phyloP scores from a whole-genome alignment of 2,329 filamentous ascomycete species.

The Dactylonectria estremocensis region DNA sequence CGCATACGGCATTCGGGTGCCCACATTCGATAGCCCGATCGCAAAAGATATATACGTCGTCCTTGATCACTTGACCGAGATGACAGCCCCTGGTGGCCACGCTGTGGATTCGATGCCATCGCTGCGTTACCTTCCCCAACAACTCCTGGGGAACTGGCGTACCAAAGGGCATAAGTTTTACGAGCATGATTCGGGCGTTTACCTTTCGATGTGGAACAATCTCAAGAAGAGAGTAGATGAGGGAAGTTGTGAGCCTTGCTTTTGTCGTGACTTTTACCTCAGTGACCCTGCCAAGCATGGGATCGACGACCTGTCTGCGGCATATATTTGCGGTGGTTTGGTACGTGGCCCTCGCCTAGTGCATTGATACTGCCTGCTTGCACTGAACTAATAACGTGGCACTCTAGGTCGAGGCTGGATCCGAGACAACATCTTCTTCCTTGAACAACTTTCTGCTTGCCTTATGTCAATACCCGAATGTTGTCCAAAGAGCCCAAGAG shows the following conservation, averaged over 20 bases:
- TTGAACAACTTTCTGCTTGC: constrained; percentile 47
- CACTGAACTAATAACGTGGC: too few relatives aligned
- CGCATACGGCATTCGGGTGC: constrained; percentile 11
- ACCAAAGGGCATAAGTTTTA: background rate
- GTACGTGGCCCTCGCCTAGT: too few relatives aligned
- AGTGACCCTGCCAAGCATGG: background rate
- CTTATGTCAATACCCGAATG: constrained; percentile 43
- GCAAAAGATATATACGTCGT: constrained; percentile 10
- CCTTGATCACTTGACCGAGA: constrained; percentile 11
- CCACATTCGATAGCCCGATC: constrained; percentile 9
- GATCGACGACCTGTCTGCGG: background rate
- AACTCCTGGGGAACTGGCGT: background rate
- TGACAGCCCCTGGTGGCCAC: constrained; percentile 3
- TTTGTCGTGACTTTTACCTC: background rate
- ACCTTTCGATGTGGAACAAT: background rate
- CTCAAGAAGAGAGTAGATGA: constrained; percentile 1
- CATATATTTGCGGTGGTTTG: constrained; percentile 1
- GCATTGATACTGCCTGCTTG: too few relatives aligned
- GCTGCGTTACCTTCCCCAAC: constrained; percentile 12
- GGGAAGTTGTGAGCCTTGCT: constrained; percentile 2
- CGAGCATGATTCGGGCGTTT: background rate
- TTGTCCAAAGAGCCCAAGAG: constrained; percentile 53
- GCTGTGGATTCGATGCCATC: constrained; percentile 10
- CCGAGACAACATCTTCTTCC: background rate
- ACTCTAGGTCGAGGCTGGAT: constrained; percentile 2